Evolutionary conservation across 1,284 basidiomycete species (phyloP), one percentile per base, ranked within the genome.

Genomic region (Pseudozyma sp.): DNA sequence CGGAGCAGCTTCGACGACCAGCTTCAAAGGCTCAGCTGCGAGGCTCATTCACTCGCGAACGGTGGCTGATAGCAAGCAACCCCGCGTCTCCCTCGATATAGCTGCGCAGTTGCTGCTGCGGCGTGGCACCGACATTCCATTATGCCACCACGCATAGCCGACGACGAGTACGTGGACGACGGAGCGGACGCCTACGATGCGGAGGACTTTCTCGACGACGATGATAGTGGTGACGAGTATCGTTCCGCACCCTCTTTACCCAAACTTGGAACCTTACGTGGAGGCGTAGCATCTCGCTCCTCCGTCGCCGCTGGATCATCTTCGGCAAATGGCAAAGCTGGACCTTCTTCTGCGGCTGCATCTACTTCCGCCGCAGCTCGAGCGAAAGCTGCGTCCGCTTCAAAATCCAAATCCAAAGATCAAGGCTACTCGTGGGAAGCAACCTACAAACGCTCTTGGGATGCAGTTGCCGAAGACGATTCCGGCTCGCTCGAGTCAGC

Each of bases 391-490:
- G 50, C 43, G 7, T 44, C 49, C 16, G 36, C 51, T 5, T 44
- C 72, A 54, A 57, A 71, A 34, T 59, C 55, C 5, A 77, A 76
- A 49, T 57, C 64, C 7, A 77, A 77, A 47, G 78, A 80, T 51
- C 74, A 78, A 34, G 83, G 84, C 14, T 95, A 95, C 80, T 93
- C 94, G 35, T 98, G 96, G 96, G 96, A 98, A 85, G 95, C 92
- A 1, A 92, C 92, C 9, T 97, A 95, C 85, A 91, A 93, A 53
- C 91, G 95, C 48, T 93, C 93, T 52, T 99, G 96, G 96, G 97
- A 99, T 79, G 92, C 92, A 2, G 94, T 99, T 0, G 92, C 94
- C 82, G 97, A 99, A 85, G 96, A 99, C 85, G 96, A 95, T 81
- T 89, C 89, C 0, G 96, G 96, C 1, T 96, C 93, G 77, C 86